Evolutionary conservation across 768 basidiomycete genomes (phyloP), one percentile per base, ranked within the genome.

Genomic region (Termitomyces titanicus): DNA sequence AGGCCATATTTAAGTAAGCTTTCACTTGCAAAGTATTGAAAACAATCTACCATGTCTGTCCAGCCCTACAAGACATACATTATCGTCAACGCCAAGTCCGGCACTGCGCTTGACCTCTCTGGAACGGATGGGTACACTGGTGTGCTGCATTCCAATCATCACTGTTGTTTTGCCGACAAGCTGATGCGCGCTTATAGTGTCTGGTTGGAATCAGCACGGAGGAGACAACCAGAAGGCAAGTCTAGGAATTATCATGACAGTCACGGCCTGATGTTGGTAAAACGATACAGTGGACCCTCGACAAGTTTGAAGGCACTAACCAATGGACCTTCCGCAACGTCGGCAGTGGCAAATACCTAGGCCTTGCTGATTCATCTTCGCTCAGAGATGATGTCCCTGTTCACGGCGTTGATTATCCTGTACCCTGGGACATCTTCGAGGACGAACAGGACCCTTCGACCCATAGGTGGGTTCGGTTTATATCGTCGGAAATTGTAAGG

Each of bases 91-190:
- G 61, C 50, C 62, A 70, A 79, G 63, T 68, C 68, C 9, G 70
- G 68, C 13, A 79, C 74, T 13, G 73, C 65, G 20, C 53, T 79
- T 17, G 80, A 82, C 57, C 77, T 80, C 57, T 82, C 80, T 33
- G 79, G 75, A n/a, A 68, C 62, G 10, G 77, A 81, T 53, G 66
- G 71, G 53, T 40, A 47, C 1, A 69, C 74, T 47, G 67, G 75
- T 77, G 61, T 2, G 52, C 45, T 15, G 37, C 2, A 24, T 13
- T 35, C 13, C 9, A 5, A 42, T 35, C 12, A n/a, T 42, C 38
- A 20, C 5, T 50, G 15, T 29, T 35, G 11, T 25, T 22, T 34
- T 25, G 22, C 37, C 3, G 29, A 42, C 38, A 17, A n/a, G 24
- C 22, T 49, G 39, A 52, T 40, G 10, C 7, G 24, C n/a, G 31